Evolutionary conservation across 2,329 filamentous ascomycete species (phyloP).

Genomic region (Botryotinia narcissicola): DNA sequence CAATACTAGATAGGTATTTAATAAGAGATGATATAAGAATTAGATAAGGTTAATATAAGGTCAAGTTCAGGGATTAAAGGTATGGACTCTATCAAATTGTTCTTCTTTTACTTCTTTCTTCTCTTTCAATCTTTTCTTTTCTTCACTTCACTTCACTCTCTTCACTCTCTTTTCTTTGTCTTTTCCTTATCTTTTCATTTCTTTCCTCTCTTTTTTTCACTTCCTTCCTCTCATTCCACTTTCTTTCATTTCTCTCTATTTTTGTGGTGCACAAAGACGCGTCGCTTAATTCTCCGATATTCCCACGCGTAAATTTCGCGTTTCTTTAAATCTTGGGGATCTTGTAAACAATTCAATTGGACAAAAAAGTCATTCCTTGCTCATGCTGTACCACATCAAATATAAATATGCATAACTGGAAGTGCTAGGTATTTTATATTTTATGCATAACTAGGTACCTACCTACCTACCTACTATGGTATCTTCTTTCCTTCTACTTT

Average conservation of each 20-base stretch:
- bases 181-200: background rate
- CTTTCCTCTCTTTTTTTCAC: background rate
- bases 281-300: background rate
- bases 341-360: background rate
- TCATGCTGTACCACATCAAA: background rate
- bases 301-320: constrained; percentile 14
- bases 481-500: background rate
- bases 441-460: background rate
- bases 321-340: constrained; percentile 1
- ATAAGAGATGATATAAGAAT: background rate
- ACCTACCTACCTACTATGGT: no score
- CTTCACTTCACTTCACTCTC: background rate
- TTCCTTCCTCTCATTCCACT: background rate
- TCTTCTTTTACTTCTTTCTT: background rate
- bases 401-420: no score
- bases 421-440: background rate
- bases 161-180: background rate
- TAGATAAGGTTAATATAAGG: background rate
- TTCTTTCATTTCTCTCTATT: background rate
- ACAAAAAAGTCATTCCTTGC: background rate
- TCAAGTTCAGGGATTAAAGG: background rate
- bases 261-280: background rate
- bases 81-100: no score
- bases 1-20: background rate
- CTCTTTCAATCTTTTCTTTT: background rate